These are phyloP conservation scores for Volvox carteri DNA, from an alignment of 163 green algal genomes.

Conservation along the genomic window DNA sequence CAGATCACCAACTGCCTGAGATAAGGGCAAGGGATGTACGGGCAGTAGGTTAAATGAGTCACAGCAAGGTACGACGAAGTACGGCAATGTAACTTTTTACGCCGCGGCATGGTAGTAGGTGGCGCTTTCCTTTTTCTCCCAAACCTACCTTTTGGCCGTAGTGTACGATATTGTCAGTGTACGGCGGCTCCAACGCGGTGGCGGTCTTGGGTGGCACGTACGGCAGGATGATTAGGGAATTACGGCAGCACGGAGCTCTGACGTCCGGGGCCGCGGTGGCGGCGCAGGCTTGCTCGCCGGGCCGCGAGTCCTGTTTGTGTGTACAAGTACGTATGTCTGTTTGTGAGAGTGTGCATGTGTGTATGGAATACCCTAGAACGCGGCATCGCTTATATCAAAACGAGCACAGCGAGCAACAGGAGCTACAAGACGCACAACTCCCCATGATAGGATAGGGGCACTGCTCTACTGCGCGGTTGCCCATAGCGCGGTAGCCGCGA, in stretches of 20 bases:
- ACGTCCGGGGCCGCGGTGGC: conserved; percentile 62
- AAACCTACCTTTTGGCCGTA: conserved; percentile 68
- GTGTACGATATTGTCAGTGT: conserved; percentile 62
- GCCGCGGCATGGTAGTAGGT: too few relatives aligned
- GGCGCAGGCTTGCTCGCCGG: conserved; percentile 61
- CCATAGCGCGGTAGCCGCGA: too few relatives aligned
- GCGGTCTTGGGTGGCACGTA: conserved; percentile 62
- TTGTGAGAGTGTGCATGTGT: too few relatives aligned
- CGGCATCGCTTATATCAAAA: too few relatives aligned
- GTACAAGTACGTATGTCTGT: too few relatives aligned
- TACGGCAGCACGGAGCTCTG: conserved; percentile 64
- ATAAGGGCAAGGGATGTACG: background rate
- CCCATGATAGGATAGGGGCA: too few relatives aligned
- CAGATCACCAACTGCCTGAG: background rate
- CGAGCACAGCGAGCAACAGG: too few relatives aligned
- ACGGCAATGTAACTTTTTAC: background rate
- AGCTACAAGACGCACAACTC: too few relatives aligned
- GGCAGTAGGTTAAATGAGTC: background rate
- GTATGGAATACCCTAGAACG: too few relatives aligned
- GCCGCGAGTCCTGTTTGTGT: conserved; percentile 54
- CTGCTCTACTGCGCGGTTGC: too few relatives aligned
- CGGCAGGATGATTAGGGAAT: conserved; percentile 68
- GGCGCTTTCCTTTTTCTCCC: too few relatives aligned
- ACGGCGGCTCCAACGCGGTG: conserved; percentile 61
- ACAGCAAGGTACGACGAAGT: background rate